These are phyloP conservation scores for Marchantia polymorpha DNA, from an alignment of 225 moss, liverwort and hornwort genomes.

Conservation along the genomic window DNA sequence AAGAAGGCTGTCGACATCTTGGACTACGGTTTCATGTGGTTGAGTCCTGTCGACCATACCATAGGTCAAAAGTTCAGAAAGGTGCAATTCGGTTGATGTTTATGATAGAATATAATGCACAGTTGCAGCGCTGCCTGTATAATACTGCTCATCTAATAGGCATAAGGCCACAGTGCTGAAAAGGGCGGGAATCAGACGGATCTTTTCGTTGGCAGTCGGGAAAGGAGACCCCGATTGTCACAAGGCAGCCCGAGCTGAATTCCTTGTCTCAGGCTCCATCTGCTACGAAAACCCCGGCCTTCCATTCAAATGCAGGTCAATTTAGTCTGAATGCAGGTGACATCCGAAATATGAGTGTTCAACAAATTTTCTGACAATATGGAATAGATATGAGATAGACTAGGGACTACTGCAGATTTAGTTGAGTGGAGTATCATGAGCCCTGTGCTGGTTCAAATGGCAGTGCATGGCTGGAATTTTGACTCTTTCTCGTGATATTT, in stretches of 20 bases:
- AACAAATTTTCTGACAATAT: neutral
- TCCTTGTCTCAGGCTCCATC: neutral
- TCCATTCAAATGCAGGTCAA: neutral
- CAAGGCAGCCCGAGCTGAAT: neutral
- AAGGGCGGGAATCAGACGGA: neutral
- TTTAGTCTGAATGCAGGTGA: neutral
- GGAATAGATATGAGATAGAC: no score
- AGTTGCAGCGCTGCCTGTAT: neutral
- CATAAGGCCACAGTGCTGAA: neutral
- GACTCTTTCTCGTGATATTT: neutral
- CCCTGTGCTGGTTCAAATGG: neutral
- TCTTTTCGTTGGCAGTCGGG: neutral
- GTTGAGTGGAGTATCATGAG: neutral
- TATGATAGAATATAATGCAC: neutral
- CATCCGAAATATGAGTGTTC: neutral
- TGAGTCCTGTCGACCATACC: no score
- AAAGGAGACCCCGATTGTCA: neutral
- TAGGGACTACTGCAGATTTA: neutral
- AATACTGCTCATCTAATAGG: neutral
- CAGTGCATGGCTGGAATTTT: neutral
- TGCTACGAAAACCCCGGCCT: neutral
- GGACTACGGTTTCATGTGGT: neutral
- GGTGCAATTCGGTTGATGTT: neutral
- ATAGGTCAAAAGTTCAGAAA: neutral
- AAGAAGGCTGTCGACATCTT: neutral